Evolutionary conservation across 2,329 filamentous ascomycete species (phyloP), one percentile per base, ranked within the genome.

Genomic region (Colletotrichum godetiae): DNA sequence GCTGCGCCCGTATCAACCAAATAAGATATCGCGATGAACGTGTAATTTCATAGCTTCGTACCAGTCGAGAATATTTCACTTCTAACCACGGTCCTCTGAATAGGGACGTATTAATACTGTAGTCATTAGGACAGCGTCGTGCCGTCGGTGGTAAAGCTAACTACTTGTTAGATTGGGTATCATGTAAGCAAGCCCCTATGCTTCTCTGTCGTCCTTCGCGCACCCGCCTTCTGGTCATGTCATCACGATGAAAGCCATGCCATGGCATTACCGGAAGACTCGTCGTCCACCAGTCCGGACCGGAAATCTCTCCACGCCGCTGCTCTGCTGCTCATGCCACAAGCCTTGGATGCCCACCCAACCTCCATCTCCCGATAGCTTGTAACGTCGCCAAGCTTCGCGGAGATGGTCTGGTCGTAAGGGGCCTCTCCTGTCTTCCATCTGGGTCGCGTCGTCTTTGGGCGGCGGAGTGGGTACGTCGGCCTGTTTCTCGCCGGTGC

Each of bases 391-490:
- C 80, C 93, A 86, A 5, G 94, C 93, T 81, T 95, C 93, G 24
- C 93, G 86, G 58, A 96, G 81, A 81, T 95, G 93, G 74, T 95
- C 93, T 0, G 94, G 92, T 31, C 92, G 88, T 59, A 96, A 79
- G 1, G 93, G 93, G 0, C 87, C 89, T 49, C 87, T 85, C 67
- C 79, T 82, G 73, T 84, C 79, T 13, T 83, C 78, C 49, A 78
- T 77, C 22, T 81, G 79, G 22, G 80, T 67, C 66, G 74, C 76
- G 24, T 77, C 78, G 27, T 79, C 71, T 67, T 70, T 76, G 7
- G 81, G 79, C 5, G 85, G 84, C 15, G 85, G 84, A 7, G 82
- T 84, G 1, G 87, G 84, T 2, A 88, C 78, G 10, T 90, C 89
- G 11, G 85, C 86, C 76, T 92, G 90, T 68, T 86, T 86, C 80